These are phyloP conservation scores for Pyrenophora teres DNA, from an alignment of 2,329 filamentous ascomycete species.

Conservation along the genomic window DNA sequence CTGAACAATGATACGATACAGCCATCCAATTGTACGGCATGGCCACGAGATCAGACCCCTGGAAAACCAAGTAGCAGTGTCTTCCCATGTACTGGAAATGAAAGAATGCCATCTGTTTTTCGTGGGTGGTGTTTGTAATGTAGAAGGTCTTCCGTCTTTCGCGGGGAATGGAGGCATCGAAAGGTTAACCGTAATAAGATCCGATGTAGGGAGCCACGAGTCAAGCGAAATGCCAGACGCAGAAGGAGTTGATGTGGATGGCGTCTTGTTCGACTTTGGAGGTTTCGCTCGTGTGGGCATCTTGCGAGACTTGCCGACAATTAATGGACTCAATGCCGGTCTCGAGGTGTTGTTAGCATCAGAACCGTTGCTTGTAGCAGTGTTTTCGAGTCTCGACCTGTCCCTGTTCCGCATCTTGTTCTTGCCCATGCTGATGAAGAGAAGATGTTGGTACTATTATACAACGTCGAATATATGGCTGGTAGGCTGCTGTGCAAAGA, in stretches of 20 bases:
- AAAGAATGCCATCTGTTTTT: conserved; percentile 18
- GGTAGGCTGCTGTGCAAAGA: conserved; percentile 29
- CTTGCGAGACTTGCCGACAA: not conserved
- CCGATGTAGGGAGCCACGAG: too few species aligned
- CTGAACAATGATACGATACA: conserved; percentile 12
- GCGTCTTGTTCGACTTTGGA: not conserved
- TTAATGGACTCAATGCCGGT: not conserved
- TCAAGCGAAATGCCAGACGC: too few species aligned
- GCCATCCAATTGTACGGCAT: conserved; percentile 22
- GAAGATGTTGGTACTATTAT: conserved; percentile 32
- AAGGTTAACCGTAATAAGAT: too few species aligned
- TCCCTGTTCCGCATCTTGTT: conserved; percentile 9
- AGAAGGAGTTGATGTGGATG: not conserved
- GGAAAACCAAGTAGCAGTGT: not conserved
- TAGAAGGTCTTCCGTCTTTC: too few species aligned
- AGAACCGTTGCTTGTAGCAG: not conserved
- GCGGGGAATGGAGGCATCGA: too few species aligned
- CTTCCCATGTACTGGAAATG: conserved; percentile 13
- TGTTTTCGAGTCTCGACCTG: conserved; percentile 4
- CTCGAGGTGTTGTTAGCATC: not conserved
- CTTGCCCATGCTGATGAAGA: conserved; percentile 24
- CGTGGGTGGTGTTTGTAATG: not conserved
- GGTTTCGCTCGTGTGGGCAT: not conserved
- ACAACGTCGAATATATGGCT: conserved; percentile 27
- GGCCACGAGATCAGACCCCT: conserved; percentile 26